Base-by-base conservation (phyloP, 176 grass and related monocot genomes). In the Aegilops umbellulata region DNA sequence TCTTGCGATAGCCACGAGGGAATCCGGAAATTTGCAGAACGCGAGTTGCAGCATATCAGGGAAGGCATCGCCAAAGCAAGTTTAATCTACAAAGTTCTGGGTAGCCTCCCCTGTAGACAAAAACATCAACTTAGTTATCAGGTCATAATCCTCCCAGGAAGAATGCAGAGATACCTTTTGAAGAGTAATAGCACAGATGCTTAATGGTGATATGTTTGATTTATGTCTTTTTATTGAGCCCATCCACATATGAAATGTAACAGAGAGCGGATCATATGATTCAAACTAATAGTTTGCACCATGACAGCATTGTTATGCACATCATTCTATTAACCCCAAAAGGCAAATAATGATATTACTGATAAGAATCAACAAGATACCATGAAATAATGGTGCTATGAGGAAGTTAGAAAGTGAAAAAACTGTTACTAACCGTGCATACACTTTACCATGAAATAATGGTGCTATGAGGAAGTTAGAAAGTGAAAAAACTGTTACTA, bases 341-440 rank as follows among this genome's bases (percentile, higher is more conserved):
- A 15, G 62, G 64, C 3, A 32, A 47, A 32, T 32, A 6, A 69
- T 47, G 24, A 51, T 51, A 17, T 51, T 19, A 76, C 14, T 51
- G 80, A 60, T 22, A 26, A 38, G 35, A 12, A 62, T 29, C 7
- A 75, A 65, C 1, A 49, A 42, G n/a, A 73, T 3, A 17, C 4
- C 10, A 4, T 74, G 41, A 74, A 74, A 41, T 55, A 34, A 22
- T 67, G 60, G 30, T 71, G 42, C 10, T n/a, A 31, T 10, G 5
- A 42, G 9, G 9, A 13, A 25, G 51, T 82, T 30, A 46, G 1
- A 38, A 42, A 46, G 3, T 4, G 14, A 57, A 9, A 65, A 13
- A 53, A 17, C 4, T 35, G 25, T 8, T 69, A 89, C 89, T 85
- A 74, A 98, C 91, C 93, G 13, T 98, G 93, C 93, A 98, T 95